These are phyloP conservation scores for Dioszegia aurantiaca DNA, from an alignment of 768 basidiomycete genomes.

Conservation along the genomic window DNA sequence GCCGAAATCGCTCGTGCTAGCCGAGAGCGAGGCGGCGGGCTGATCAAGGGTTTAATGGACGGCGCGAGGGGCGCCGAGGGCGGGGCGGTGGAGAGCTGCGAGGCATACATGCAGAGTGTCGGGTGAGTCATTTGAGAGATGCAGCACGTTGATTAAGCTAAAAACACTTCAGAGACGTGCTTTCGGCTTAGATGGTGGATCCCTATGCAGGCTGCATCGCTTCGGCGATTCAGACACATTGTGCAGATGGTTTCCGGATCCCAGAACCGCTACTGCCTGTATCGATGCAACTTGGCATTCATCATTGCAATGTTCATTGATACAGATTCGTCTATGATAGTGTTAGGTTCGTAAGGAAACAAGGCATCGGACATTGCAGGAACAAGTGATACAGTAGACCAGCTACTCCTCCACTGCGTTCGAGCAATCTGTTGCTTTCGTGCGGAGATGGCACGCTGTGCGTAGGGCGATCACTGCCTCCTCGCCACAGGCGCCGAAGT, in stretches of 20 bases:
- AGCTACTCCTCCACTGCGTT: neutral
- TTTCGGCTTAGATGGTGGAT: neutral
- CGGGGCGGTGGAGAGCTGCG: conserved; percentile 8
- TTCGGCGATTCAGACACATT: too few relatives aligned
- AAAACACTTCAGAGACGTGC: neutral
- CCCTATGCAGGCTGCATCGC: too few relatives aligned
- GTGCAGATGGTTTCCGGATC: too few relatives aligned
- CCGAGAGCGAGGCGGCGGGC: conserved; percentile 39
- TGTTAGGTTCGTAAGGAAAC: neutral
- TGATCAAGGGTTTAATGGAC: conserved; percentile 19
- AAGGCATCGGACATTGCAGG: neutral
- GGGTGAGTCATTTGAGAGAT: neutral
- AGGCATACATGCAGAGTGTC: conserved; percentile 8
- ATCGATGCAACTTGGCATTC: too few relatives aligned
- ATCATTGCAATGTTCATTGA: neutral
- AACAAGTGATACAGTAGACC: neutral
- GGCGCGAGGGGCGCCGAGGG: neutral
- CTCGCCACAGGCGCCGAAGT: conserved; percentile 32
- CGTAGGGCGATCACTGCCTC: too few relatives aligned
- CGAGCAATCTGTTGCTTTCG: too few relatives aligned
- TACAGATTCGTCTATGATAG: neutral
- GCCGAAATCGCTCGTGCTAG: conserved; percentile 37
- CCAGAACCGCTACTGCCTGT: too few relatives aligned
- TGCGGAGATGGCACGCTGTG: too few relatives aligned
- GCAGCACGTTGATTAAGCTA: neutral